These are phyloP conservation scores for Psilocybe cyanescens DNA, from an alignment of 768 basidiomycete genomes.

Conservation along the genomic window DNA sequence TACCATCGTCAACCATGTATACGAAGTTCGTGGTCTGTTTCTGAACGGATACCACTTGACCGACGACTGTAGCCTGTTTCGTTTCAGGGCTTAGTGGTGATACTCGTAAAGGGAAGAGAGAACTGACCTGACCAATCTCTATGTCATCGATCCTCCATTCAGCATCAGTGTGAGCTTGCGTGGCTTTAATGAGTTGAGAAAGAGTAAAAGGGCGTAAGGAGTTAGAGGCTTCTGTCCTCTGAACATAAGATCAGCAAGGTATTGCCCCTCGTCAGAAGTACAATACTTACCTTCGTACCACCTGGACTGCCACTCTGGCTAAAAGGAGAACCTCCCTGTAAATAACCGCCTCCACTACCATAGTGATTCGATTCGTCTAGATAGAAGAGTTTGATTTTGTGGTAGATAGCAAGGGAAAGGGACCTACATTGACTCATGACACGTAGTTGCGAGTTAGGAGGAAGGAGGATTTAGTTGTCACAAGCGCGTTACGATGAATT, in stretches of 20 bases:
- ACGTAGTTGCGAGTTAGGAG: constrained; percentile 13
- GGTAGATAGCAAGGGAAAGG: background rate
- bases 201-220: constrained; percentile 72
- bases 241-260: background rate
- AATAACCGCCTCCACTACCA: constrained; percentile 48
- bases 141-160: constrained; percentile 85
- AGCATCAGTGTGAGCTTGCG: constrained; percentile 86
- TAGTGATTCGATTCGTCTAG: constrained; percentile 41
- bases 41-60: constrained; percentile 67
- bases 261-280: background rate
- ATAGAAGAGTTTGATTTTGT: background rate
- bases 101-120: background rate
- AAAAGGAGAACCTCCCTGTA: constrained; percentile 65
- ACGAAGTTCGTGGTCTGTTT: constrained; percentile 80
- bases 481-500: constrained; percentile 27
- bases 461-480: constrained; percentile 22
- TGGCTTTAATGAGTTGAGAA: constrained; percentile 73
- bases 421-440: constrained; percentile 39
- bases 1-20: constrained; percentile 86
- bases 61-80: constrained; percentile 29
- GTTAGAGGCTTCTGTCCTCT: constrained; percentile 43
- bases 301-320: constrained; percentile 64
- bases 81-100: background rate
- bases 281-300: constrained; percentile 44
- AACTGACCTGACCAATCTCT: constrained; percentile 77